Conservation (phyloP, 2,329 filamentous ascomycete genomes). For the Clonostachys sp. region DNA sequence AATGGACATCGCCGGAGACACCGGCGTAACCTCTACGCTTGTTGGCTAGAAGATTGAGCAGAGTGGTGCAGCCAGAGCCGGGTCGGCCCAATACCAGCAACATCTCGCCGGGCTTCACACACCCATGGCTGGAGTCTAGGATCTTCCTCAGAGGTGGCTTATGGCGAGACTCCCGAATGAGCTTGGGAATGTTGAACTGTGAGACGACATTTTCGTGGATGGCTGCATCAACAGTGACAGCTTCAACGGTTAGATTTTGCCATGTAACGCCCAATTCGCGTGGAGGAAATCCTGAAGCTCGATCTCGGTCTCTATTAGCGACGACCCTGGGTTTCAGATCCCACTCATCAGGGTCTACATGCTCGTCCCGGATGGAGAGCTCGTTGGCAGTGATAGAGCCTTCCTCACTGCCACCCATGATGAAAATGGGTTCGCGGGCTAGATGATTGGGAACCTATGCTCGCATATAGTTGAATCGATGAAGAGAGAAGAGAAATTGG, state of each 20-base stretch:
- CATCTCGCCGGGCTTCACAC: conserved; percentile 60
- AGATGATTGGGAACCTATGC: too few relatives aligned
- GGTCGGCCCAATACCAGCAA: conserved; percentile 64
- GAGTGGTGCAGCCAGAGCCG: conserved; percentile 65
- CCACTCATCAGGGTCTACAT: not conserved
- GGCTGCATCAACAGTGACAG: conserved; percentile 6
- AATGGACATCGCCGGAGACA: conserved; percentile 54
- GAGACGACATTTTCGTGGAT: conserved; percentile 12
- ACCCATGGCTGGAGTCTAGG: conserved; percentile 53
- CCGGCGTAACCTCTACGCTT: conserved; percentile 53
- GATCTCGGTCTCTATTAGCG: conserved; percentile 1
- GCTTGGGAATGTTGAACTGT: conserved; percentile 5
- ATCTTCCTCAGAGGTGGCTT: conserved; percentile 47
- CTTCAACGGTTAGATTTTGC: conserved; percentile 11
- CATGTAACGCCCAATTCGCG: conserved; percentile 11
- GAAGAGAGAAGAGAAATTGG: too few relatives aligned
- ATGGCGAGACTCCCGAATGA: conserved; percentile 1
- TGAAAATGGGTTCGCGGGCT: too few relatives aligned
- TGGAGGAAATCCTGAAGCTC: not conserved
- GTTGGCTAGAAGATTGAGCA: conserved; percentile 67
- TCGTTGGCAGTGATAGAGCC: too few relatives aligned
- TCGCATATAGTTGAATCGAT: too few relatives aligned
- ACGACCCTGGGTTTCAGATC: not conserved
- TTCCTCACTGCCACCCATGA: too few relatives aligned
- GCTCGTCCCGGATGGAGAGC: too few relatives aligned